phyloP scores from a whole-genome alignment of 2,329 filamentous ascomycete genomes.

The Lachnum nothofagi region DNA sequence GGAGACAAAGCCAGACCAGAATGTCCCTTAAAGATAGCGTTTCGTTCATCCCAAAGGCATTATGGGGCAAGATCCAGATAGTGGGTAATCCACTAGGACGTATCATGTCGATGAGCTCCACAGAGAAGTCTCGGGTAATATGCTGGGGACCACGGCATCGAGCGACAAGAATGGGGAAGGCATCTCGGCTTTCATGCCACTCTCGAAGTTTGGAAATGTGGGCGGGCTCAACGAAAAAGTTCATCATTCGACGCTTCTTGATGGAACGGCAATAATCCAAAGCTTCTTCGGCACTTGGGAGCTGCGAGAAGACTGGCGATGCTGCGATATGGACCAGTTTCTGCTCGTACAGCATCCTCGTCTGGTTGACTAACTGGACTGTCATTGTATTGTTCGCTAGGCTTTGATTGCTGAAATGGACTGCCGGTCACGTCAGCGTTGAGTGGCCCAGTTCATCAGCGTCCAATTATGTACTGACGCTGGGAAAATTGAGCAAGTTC shows the following conservation, averaged over 20 bases:
- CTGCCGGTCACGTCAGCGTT: no score
- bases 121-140: constrained; percentile 4
- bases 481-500: constrained; percentile 5
- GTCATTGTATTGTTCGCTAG: no score
- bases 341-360: no score
- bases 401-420: no score
- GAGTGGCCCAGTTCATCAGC: no score
- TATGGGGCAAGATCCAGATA: constrained; percentile 1
- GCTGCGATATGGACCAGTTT: background rate
- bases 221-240: background rate
- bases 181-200: no score
- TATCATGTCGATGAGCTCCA: constrained; percentile 4
- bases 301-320: background rate
- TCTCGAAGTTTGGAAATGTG: no score
- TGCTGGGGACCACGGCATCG: background rate
- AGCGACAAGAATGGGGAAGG: constrained; percentile 1
- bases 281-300: constrained; percentile 1
- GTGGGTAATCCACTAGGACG: background rate
- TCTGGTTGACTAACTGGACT: no score
- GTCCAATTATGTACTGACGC: background rate
- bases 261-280: constrained; percentile 5
- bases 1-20: no score
- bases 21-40: no score
- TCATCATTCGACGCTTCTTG: background rate
- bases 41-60: no score